Conservation (phyloP, 441 rosid species). For the Gossypium gossypioides region DNA sequence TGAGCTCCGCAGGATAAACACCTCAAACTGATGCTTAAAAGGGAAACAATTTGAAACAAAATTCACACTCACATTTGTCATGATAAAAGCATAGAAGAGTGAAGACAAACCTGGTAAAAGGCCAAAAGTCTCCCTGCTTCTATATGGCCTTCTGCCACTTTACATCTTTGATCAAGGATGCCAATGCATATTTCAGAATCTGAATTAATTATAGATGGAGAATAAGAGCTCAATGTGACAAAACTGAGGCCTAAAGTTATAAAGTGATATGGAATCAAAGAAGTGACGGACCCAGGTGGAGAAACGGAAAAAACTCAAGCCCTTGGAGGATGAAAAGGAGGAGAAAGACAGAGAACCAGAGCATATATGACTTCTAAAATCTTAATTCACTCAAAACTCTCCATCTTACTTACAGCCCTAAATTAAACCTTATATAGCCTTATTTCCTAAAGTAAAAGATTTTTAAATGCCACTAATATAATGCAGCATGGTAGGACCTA, state of each 20-base stretch:
- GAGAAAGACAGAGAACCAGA: not conserved
- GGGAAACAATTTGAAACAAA: not conserved
- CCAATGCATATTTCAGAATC: slow-evolving; percentile 34
- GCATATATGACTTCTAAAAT: not conserved
- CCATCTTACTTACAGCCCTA: not conserved
- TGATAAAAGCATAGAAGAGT: not conserved
- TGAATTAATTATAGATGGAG: slow-evolving; percentile 21
- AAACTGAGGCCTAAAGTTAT: not conserved
- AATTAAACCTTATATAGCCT: not conserved
- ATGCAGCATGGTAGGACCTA: not conserved
- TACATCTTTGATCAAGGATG: slow-evolving; percentile 54
- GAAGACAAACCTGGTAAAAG: slow-evolving; percentile 65
- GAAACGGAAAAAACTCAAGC: not conserved
- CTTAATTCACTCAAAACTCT: not conserved
- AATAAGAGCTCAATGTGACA: not conserved
- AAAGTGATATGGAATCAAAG: not conserved
- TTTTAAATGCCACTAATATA: not conserved
- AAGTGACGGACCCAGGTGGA: not conserved
- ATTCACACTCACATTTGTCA: not conserved
- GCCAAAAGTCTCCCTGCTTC: slow-evolving; percentile 91
- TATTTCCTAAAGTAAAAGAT: not conserved
- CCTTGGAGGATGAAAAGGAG: not conserved
- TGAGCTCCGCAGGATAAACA: not conserved
- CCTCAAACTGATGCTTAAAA: not conserved
- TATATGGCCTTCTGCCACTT: slow-evolving; percentile 72